Percentiles rank a stretch among this genome's conserved stretches.
Conservation (phyloP, 139 green algal species). For the Raphidocelis subcapitata region DNA sequence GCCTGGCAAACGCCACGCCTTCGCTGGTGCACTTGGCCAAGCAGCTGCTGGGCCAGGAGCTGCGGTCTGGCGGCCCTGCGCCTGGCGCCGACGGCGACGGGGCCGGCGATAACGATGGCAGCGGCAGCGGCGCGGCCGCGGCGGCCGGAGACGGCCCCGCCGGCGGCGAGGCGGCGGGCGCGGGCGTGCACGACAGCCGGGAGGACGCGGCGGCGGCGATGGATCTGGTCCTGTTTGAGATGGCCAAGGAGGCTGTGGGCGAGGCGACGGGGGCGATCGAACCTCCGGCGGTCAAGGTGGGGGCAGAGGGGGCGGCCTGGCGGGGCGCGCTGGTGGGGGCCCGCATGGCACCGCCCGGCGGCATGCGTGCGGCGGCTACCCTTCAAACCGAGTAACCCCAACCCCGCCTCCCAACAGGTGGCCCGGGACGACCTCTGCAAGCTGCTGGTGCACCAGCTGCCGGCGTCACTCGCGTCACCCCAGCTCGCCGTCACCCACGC, state of each 20-base stretch:
- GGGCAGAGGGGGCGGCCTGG: too few species aligned
- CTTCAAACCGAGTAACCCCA: background rate
- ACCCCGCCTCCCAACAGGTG: too few species aligned
- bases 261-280: conserved; percentile 24
- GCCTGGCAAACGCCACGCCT: conserved; percentile 39
- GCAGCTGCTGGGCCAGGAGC: conserved; percentile 33
- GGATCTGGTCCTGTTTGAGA: conserved; percentile 47
- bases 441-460: conserved; percentile 49
- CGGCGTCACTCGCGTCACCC: background rate
- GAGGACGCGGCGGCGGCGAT: conserved; percentile 59
- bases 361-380: background rate
- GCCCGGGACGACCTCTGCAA: conserved; percentile 40
- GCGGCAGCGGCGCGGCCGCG: background rate
- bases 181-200: conserved; percentile 45
- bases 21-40: conserved; percentile 48
- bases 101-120: background rate
- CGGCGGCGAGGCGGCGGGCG: conserved; percentile 17
- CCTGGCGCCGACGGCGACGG: background rate
- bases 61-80: conserved; percentile 1
- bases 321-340: too few species aligned
- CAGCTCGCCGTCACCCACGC: conserved; percentile 2
- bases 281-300: conserved; percentile 40
- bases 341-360: background rate
- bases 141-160: background rate
- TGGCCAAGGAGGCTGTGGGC: conserved; percentile 18